Conservation (phyloP, 352 stramenopile species). For the Phytophthora pini region DNA sequence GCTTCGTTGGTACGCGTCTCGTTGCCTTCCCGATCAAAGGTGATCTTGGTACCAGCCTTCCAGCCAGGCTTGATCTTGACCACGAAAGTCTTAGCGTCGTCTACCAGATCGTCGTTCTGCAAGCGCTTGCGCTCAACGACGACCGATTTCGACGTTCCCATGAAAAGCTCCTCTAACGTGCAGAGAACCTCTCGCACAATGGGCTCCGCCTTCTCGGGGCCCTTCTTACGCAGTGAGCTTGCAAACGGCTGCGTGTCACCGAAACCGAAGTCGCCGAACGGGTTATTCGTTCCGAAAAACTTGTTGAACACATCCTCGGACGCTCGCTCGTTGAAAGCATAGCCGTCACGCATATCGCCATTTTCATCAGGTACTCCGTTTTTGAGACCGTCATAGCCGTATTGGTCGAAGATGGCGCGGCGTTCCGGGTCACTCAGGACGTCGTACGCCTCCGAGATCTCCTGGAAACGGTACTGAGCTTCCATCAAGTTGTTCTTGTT, state of each 20-base stretch:
- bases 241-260: slow-evolving; percentile 86
- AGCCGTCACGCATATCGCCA: slow-evolving; percentile 79
- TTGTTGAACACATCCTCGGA: slow-evolving; percentile 92
- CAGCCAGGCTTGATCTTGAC: slow-evolving; percentile 94
- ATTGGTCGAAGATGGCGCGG: slow-evolving; percentile 93
- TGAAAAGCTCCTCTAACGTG: slow-evolving; percentile 93
- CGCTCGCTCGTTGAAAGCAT: slow-evolving; percentile 91
- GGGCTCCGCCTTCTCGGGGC: slow-evolving; percentile 68
- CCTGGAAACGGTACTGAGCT: slow-evolving; percentile 94
- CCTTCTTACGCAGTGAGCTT: slow-evolving; percentile 77
- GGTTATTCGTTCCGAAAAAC: slow-evolving; percentile 94
- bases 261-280: slow-evolving; percentile 93
- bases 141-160: slow-evolving; percentile 88
- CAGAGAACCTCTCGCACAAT: slow-evolving; percentile 81
- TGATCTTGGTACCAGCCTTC: slow-evolving; percentile 96
- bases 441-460: slow-evolving; percentile 95
- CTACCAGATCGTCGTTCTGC: slow-evolving; percentile 74
- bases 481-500: slow-evolving; percentile 89
- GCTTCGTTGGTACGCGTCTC: slow-evolving; percentile 93
- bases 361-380: slow-evolving; percentile 89
- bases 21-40: slow-evolving; percentile 93
- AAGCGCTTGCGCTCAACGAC: slow-evolving; percentile 84
- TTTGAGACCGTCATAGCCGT: slow-evolving; percentile 94
- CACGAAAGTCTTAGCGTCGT: slow-evolving; percentile 86
- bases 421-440: slow-evolving; percentile 93